Evolutionary conservation across 805 yeast genomes (phyloP).

Genomic region (Pichia scutulata): DNA sequence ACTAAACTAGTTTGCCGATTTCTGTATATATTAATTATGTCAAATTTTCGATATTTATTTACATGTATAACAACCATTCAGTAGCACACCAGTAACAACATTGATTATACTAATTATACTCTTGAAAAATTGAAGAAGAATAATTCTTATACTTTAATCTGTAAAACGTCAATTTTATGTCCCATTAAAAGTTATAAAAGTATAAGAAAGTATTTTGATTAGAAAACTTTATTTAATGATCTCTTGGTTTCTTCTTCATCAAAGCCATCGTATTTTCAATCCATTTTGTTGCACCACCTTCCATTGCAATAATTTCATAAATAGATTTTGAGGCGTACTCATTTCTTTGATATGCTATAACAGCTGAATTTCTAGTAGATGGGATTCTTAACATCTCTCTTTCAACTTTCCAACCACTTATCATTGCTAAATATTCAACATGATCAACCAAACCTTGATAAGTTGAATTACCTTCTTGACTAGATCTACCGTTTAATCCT

Average conservation of each 20-base stretch:
- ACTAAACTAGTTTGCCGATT: neutral
- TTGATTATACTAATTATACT: too few relatives aligned
- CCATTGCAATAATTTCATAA: constrained; percentile 56
- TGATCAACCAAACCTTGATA: constrained; percentile 85
- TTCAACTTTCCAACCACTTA: constrained; percentile 78
- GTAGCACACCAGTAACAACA: too few relatives aligned
- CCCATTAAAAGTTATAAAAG: neutral
- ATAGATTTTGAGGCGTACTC: constrained; percentile 30
- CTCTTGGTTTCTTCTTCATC: constrained; percentile 63
- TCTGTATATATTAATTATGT: neutral
- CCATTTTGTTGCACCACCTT: constrained; percentile 92
- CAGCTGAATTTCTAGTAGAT: constrained; percentile 87
- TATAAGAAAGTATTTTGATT: neutral
- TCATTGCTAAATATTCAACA: constrained; percentile 57
- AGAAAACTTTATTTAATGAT: constrained; percentile 33
- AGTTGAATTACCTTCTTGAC: constrained; percentile 40
- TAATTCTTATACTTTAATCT: too few relatives aligned
- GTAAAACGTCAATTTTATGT: neutral
- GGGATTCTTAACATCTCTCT: constrained; percentile 89
- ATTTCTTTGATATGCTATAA: constrained; percentile 52
- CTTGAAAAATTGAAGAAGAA: too few relatives aligned
- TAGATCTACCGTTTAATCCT: constrained; percentile 6
- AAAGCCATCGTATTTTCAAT: constrained; percentile 69
- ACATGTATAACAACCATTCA: too few relatives aligned
- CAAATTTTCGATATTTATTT: too few relatives aligned